phyloP scores from a whole-genome alignment of 192 early-diverging fungal genomes.

The Piromyces sp. region DNA sequence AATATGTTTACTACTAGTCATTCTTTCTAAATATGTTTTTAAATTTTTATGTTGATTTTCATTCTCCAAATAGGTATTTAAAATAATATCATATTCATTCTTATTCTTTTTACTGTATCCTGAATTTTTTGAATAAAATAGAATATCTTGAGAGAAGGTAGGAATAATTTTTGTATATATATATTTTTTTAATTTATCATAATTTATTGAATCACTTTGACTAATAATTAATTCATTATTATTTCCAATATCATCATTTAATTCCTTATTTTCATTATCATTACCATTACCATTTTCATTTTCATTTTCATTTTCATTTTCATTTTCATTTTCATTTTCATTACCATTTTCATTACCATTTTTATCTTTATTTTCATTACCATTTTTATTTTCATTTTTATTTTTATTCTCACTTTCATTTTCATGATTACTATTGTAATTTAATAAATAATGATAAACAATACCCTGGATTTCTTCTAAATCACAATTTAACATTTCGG shows the following conservation, averaged over 20 bases:
- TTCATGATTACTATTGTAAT: not conserved
- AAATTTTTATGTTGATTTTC: not conserved
- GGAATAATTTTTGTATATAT: not conserved
- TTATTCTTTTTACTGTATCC: not conserved
- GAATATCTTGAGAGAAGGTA: not conserved
- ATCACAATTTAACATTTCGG: not conserved
- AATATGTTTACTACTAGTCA: not conserved
- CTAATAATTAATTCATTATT: not conserved
- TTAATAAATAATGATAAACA: not conserved
- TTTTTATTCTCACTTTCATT: too few relatives aligned
- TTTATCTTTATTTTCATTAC: not conserved
- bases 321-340: not conserved
- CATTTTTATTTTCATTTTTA: too few relatives aligned
- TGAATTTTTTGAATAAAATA: not conserved
- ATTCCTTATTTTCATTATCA: not conserved
- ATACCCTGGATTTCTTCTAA: not conserved
- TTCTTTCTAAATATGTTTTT: not conserved
- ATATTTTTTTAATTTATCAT: not conserved
- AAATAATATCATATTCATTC: not conserved
- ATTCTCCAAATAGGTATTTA: not conserved
- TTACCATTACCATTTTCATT: not conserved
- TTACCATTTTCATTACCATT: not conserved
- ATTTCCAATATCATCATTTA: not conserved
- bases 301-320: not conserved
- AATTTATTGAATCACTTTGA: not conserved